Evolutionary conservation across 495 filamentous ascomycete genomes (phyloP).

Genomic region (Penicillium lagena): DNA sequence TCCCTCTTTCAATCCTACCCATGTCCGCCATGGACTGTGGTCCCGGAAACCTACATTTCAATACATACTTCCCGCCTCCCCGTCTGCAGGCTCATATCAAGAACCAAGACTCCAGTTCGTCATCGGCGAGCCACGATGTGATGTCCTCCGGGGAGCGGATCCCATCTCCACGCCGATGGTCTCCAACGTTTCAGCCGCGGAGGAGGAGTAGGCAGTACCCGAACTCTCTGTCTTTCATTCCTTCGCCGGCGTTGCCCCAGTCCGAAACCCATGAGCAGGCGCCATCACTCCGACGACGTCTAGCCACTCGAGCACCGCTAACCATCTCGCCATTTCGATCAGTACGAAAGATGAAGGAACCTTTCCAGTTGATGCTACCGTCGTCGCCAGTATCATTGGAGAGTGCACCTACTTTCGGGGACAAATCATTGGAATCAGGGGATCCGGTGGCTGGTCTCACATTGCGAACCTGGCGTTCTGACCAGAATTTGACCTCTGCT

Average conservation of each 20-base stretch:
- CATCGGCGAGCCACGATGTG: conserved; percentile 17
- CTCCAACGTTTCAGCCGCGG: conserved; percentile 23
- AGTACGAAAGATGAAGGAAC: conserved; percentile 42
- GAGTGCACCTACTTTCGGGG: conserved; percentile 9
- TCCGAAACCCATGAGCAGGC: conserved; percentile 23
- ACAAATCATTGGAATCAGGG: conserved; percentile 9
- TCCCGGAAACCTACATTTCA: conserved; percentile 8
- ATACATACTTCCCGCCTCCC: conserved; percentile 12
- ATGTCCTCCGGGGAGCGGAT: conserved; percentile 11
- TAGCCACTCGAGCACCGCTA: conserved; percentile 18
- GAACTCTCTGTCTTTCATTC: conserved; percentile 19
- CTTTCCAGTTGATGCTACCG: conserved; percentile 36
- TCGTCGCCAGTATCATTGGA: conserved; percentile 27
- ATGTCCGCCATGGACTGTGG: conserved; percentile 20
- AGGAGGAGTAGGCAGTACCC: conserved; percentile 21
- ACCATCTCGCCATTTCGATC: conserved; percentile 39
- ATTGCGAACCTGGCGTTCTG: conserved; percentile 37
- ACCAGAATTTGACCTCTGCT: conserved; percentile 29
- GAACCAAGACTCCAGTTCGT: conserved; percentile 16
- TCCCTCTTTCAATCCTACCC: conserved; percentile 7
- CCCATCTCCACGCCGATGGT: conserved; percentile 24
- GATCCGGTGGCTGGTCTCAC: conserved; percentile 16
- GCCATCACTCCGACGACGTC: conserved; percentile 18
- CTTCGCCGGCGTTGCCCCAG: conserved; percentile 10
- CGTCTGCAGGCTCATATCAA: conserved; percentile 19